phyloP scores from a whole-genome alignment of 805 yeast genomes.

The Jamesozyma piceae region DNA sequence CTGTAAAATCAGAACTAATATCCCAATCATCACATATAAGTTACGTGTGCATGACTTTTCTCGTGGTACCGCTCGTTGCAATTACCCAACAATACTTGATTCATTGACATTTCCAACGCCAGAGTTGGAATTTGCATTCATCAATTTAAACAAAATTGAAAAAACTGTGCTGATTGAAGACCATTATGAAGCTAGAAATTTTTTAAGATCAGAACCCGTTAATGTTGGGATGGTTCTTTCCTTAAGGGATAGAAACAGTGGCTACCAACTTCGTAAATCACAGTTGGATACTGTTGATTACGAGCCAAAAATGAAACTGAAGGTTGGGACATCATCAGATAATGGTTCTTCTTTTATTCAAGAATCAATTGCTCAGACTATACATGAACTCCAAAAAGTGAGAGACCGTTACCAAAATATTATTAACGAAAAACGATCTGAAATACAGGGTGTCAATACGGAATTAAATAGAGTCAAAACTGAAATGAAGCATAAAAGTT shows the following conservation, averaged over 20 bases:
- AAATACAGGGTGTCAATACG: slow-evolving; percentile 13
- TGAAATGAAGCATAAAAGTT: slow-evolving; percentile 21
- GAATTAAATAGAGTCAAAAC: slow-evolving; percentile 27
- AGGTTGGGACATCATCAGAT: slow-evolving; percentile 14
- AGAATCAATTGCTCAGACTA: slow-evolving; percentile 16
- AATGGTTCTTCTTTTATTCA: slow-evolving; percentile 16
- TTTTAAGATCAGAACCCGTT: slow-evolving; percentile 29
- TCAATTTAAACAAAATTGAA: slow-evolving; percentile 58
- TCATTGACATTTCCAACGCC: slow-evolving; percentile 47
- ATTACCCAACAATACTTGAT: slow-evolving; percentile 47
- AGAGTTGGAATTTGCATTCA: slow-evolving; percentile 48
- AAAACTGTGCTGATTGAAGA: slow-evolving; percentile 44
- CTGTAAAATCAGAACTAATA: slow-evolving; percentile 30
- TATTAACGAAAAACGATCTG: slow-evolving; percentile 4
- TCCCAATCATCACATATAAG: slow-evolving; percentile 39
- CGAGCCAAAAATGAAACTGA: slow-evolving; percentile 18
- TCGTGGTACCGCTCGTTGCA: slow-evolving; percentile 34
- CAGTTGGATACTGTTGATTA: slow-evolving; percentile 47
- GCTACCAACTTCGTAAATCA: slow-evolving; percentile 42
- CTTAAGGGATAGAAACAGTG: slow-evolving; percentile 34
- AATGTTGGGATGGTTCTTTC: slow-evolving; percentile 39
- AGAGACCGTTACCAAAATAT: slow-evolving; percentile 8
- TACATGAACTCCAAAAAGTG: slow-evolving; percentile 23
- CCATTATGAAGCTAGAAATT: slow-evolving; percentile 41
- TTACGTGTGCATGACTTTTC: slow-evolving; percentile 39